Base-by-base conservation (phyloP, 352 stramenopile species). In the Phytophthora tentaculata region DNA sequence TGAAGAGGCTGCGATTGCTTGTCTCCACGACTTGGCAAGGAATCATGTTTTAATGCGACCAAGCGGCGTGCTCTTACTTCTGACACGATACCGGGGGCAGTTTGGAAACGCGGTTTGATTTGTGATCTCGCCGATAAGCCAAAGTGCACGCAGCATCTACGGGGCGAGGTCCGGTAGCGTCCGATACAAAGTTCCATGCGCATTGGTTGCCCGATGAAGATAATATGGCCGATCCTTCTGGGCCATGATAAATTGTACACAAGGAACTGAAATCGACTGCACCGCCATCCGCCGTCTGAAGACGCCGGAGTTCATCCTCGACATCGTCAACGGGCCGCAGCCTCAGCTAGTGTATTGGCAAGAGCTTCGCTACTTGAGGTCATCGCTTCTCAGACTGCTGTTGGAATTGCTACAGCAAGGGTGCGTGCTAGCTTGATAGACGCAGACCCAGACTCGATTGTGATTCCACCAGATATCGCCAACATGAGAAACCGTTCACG, bases 191-290 rank as follows among this genome's bases (percentile, higher is more conserved):
- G 39, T 14, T 71, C 63, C 0, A 71, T 56, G 13, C 48, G 56
- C 7, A 71, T 60, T 28, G 61, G 61, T 2, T 67, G 26, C n/a
- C 39, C 50, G 13, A 67, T 61, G 51, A 61, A 56, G 47, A 52
- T 67, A 22, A 45, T 45, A n/a, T 20, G 16, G 19, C 3, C 10
- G 39, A 20, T 12, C n/a, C 43, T 1, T 49, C 19, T 35, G 60
- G 54, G 6, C 49, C 54, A 1, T 74, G 67, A 55, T 14, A 44
- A 19, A 67, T 74, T 13, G 55, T 67, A 74, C 16, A 63, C 43
- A 1, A 45, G 67, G 8, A 67, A 62, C 23, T 35, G 44, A n/a
- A 70, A 61, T 44, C 32, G n/a, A 5, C 14, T 60, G 1, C 67
- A 61, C 50, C 70, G 70, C 12, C 61, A 70, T 16, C 56, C 22